Conservation (phyloP, 768 basidiomycete genomes). For the Macrolepiota albuminosa region DNA sequence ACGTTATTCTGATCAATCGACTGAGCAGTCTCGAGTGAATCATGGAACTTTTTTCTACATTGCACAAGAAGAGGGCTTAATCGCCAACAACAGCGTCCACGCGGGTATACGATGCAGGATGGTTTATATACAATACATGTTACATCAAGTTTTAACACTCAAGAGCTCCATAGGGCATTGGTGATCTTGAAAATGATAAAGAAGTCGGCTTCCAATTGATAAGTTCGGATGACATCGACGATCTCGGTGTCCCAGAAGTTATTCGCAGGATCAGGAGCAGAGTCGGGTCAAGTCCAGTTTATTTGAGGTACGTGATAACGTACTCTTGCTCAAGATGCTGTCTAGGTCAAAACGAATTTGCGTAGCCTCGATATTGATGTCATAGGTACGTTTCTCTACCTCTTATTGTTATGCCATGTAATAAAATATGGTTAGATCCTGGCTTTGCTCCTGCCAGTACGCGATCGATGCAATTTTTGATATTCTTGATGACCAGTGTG, state of each 20-base stretch:
- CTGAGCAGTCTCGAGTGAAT: conserved; percentile 63
- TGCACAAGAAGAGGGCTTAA: conserved; percentile 72
- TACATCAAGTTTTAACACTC: conserved; percentile 21
- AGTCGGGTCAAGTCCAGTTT: conserved; percentile 72
- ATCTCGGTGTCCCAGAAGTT: conserved; percentile 67
- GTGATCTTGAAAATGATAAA: conserved; percentile 65
- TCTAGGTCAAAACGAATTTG: neutral
- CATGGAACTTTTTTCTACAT: conserved; percentile 87
- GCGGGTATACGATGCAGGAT: conserved; percentile 84
- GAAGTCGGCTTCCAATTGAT: conserved; percentile 77
- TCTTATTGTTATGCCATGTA: neutral
- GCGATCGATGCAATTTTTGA: conserved; percentile 19
- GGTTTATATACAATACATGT: conserved; percentile 16
- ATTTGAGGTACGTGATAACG: conserved; percentile 50
- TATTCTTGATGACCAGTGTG: neutral
- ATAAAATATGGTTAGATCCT: conserved; percentile 43
- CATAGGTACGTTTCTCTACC: conserved; percentile 40
- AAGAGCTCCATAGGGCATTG: conserved; percentile 39
- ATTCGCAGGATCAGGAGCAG: conserved; percentile 64
- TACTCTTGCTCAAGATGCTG: neutral
- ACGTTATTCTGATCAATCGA: conserved; percentile 51
- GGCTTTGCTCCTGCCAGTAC: conserved; percentile 74
- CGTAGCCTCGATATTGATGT: conserved; percentile 77
- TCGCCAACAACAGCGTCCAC: conserved; percentile 76
- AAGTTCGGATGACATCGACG: conserved; percentile 79